These are phyloP conservation scores for Brasilioporus rufonigricans DNA, from an alignment of 768 basidiomycete genomes.

Conservation along the genomic window DNA sequence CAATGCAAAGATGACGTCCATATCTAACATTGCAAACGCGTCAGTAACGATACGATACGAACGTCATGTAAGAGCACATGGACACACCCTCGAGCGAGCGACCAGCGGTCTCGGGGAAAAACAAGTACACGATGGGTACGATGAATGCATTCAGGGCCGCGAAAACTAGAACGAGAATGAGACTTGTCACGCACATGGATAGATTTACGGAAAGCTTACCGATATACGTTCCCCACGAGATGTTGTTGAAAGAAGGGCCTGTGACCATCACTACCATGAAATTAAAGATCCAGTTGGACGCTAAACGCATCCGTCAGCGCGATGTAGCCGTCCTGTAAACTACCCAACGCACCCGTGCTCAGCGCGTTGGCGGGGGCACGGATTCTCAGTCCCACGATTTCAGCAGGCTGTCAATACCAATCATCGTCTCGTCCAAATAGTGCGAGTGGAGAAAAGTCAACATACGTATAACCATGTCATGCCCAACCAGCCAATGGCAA, in stretches of 20 bases:
- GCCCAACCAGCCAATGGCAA: conserved; percentile 67
- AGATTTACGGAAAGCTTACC: conserved; percentile 28
- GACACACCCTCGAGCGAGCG: conserved; percentile 52
- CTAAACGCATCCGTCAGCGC: conserved; percentile 9
- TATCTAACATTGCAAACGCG: conserved; percentile 26
- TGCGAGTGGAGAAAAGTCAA: not conserved
- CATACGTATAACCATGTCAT: conserved; percentile 70
- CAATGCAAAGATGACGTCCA: conserved; percentile 47
- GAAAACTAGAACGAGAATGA: conserved; percentile 40
- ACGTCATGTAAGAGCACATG: not conserved
- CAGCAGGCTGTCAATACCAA: conserved; percentile 46
- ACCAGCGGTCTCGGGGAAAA: conserved; percentile 61
- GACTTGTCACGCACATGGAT: not conserved
- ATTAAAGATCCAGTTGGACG: conserved; percentile 55
- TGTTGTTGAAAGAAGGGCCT: conserved; percentile 55
- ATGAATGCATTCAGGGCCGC: conserved; percentile 56
- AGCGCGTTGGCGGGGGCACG: conserved; percentile 65
- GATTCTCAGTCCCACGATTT: conserved; percentile 61
- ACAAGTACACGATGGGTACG: conserved; percentile 55
- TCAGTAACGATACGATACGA: not conserved
- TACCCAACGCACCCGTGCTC: conserved; percentile 40
- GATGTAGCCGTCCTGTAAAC: not conserved
- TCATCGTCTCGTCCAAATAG: not conserved
- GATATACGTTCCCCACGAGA: conserved; percentile 60
- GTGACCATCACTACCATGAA: conserved; percentile 61